phyloP scores from a whole-genome alignment of 2,329 filamentous ascomycete genomes.

The Curvularia hawaiiensis region DNA sequence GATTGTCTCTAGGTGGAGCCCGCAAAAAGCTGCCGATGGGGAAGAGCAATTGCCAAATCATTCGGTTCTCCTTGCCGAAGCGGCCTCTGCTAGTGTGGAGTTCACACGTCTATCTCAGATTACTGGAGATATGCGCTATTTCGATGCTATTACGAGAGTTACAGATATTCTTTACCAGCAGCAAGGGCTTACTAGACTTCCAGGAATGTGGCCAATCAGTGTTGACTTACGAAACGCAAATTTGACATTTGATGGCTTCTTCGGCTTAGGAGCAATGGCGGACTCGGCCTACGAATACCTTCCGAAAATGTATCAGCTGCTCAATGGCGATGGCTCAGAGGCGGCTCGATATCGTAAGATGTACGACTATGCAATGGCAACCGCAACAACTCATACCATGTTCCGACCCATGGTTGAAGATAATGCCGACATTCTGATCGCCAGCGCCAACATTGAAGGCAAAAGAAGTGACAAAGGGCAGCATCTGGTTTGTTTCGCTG shows the following conservation, averaged over 20 bases:
- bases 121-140: conserved; percentile 52
- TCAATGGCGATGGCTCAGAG: conserved; percentile 49
- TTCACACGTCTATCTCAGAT: conserved; percentile 53
- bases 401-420: conserved; percentile 57
- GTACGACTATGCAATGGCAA: conserved; percentile 58
- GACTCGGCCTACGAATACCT: conserved; percentile 49
- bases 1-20: conserved; percentile 62
- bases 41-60: conserved; percentile 46
- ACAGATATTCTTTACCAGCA: conserved; percentile 48
- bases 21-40: conserved; percentile 42
- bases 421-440: conserved; percentile 51
- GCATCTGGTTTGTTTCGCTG: conserved; percentile 64
- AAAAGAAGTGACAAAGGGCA: conserved; percentile 55
- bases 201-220: conserved; percentile 55
- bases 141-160: conserved; percentile 52
- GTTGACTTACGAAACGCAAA: conserved; percentile 48
- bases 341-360: conserved; percentile 58
- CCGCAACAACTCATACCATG: conserved; percentile 52
- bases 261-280: conserved; percentile 42
- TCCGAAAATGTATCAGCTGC: conserved; percentile 53
- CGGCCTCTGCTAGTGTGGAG: conserved; percentile 53
- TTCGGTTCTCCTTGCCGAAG: conserved; percentile 51
- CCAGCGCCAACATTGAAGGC: conserved; percentile 17
- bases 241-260: conserved; percentile 47
- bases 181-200: conserved; percentile 49